phyloP scores from a whole-genome alignment of 2,329 filamentous ascomycete genomes.

The Grosmannia serpens region DNA sequence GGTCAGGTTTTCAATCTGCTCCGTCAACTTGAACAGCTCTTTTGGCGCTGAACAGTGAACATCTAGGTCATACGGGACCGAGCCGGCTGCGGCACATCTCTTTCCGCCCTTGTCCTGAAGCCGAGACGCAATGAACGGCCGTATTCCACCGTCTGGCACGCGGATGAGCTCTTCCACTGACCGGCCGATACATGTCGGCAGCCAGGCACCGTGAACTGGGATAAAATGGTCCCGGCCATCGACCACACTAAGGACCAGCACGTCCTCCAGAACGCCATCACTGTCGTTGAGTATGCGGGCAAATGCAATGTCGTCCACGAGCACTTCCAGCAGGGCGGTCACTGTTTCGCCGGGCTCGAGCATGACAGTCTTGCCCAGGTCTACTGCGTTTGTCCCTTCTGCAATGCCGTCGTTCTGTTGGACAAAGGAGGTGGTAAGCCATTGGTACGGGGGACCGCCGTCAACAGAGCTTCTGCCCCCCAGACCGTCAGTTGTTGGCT shows the following conservation, averaged over 20 bases:
- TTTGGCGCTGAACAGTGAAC: constrained; percentile 72
- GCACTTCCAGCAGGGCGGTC: constrained; percentile 54
- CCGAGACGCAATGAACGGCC: constrained; percentile 32
- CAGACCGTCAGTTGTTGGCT: constrained; percentile 40
- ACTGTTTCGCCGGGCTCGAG: constrained; percentile 79
- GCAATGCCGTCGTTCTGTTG: constrained; percentile 27
- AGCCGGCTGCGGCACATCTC: constrained; percentile 19
- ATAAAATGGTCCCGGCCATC: constrained; percentile 88
- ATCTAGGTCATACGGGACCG: constrained; percentile 43
- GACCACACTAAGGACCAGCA: constrained; percentile 73
- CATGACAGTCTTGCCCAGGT: constrained; percentile 41
- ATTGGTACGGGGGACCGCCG: constrained; percentile 30
- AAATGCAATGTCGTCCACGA: constrained; percentile 51
- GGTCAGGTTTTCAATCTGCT: constrained; percentile 52
- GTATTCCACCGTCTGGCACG: constrained; percentile 70
- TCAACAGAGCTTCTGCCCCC: constrained; percentile 19
- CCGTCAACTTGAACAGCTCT: constrained; percentile 81
- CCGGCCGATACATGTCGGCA: constrained; percentile 70
- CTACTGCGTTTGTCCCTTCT: constrained; percentile 26
- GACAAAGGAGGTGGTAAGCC: constrained; percentile 61
- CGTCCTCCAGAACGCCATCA: constrained; percentile 59
- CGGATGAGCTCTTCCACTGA: constrained; percentile 82
- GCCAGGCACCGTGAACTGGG: constrained; percentile 66
- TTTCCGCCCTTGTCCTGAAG: constrained; percentile 19
- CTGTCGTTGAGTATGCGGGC: constrained; percentile 63